These are phyloP conservation scores for Spergularia marina DNA, from an alignment of 148 eudicot genomes.

Conservation along the genomic window DNA sequence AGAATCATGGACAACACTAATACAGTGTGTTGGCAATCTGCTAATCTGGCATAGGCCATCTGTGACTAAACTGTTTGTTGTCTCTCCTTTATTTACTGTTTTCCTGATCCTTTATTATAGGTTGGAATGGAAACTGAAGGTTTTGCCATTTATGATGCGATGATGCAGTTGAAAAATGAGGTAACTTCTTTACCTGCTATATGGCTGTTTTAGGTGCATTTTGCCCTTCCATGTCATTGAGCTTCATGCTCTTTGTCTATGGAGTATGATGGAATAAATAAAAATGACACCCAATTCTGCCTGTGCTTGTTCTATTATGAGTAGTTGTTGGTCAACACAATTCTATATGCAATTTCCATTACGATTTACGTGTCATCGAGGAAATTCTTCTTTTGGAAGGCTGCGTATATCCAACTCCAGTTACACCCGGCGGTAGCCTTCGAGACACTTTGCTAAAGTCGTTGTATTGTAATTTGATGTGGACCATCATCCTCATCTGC, in stretches of 20 bases:
- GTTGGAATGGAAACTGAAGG: constrained; percentile 86
- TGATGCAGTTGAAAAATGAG: constrained; percentile 80
- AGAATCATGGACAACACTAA: neutral
- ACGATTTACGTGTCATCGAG: no score
- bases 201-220: neutral
- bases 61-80: neutral
- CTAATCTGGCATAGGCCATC: neutral
- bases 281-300: no score
- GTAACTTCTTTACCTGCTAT: constrained; percentile 30
- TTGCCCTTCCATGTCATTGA: neutral
- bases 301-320: no score
- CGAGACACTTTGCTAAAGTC: no score
- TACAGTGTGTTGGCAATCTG: neutral
- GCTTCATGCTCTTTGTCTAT: constrained; percentile 6
- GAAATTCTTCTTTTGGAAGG: no score
- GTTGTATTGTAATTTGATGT: neutral
- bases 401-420: no score
- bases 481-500: constrained; percentile 1
- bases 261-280: no score
- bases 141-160: constrained; percentile 90
- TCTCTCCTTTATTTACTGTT: neutral
- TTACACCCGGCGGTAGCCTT: no score
- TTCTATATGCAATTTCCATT: no score
- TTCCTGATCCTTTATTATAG: constrained; percentile 34
- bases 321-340: no score